phyloP scores from a whole-genome alignment of 2,329 filamentous ascomycete genomes.

The Neonectria hederae region DNA sequence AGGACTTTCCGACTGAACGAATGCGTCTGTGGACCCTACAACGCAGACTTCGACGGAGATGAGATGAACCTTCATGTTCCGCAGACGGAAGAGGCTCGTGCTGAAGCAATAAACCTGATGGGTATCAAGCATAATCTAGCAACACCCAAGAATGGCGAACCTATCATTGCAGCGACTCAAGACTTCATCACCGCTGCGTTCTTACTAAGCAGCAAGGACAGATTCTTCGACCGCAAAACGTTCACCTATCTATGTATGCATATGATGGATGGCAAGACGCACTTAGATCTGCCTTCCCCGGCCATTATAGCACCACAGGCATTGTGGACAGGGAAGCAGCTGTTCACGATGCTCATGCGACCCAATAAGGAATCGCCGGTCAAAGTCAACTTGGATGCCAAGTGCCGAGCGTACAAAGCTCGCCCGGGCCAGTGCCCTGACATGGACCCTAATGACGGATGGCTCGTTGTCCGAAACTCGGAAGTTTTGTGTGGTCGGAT shows the following conservation, averaged over 20 bases:
- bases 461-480: conserved; percentile 93
- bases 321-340: conserved; percentile 96
- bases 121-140: conserved; percentile 96
- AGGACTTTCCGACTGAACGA: conserved; percentile 97
- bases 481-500: conserved; percentile 97
- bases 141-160: conserved; percentile 96
- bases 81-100: conserved; percentile 94
- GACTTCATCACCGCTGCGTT: conserved; percentile 98
- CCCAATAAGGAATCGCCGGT: conserved; percentile 87
- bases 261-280: conserved; percentile 85
- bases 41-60: conserved; percentile 98
- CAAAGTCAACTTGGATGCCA: conserved; percentile 90
- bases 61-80: conserved; percentile 99
- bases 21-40: conserved; percentile 98
- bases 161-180: conserved; percentile 98
- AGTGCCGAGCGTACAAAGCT: conserved; percentile 83
- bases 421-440: conserved; percentile 67
- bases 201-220: conserved; percentile 89
- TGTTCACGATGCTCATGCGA: conserved; percentile 91
- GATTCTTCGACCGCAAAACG: conserved; percentile 87
- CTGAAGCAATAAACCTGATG: conserved; percentile 96
- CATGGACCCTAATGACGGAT: conserved; percentile 88
- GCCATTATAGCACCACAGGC: conserved; percentile 85
- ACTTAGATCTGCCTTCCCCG: conserved; percentile 86
- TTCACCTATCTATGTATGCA: conserved; percentile 93